These are phyloP conservation scores for Pseudogymnoascus sp. DNA, from an alignment of 2,329 filamentous ascomycete species.

Conservation along the genomic window DNA sequence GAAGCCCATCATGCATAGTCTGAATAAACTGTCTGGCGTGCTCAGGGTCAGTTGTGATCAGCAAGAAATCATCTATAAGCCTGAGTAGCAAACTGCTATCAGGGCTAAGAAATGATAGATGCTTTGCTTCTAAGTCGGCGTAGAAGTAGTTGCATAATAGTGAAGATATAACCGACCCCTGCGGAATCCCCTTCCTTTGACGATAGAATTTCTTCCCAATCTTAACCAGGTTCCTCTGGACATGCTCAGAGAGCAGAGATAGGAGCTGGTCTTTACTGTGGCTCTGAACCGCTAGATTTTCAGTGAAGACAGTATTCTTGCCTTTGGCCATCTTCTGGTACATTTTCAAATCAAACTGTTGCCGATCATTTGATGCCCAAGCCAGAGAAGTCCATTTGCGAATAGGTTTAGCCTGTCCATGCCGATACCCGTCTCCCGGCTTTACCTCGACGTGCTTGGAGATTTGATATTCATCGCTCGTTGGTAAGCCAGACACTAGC, in stretches of 20 bases:
- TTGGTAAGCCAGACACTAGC: conserved; percentile 53
- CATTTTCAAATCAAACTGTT: conserved; percentile 26
- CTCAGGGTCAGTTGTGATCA: conserved; percentile 63
- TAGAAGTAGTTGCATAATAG: conserved; percentile 95
- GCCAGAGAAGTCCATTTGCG: conserved; percentile 27
- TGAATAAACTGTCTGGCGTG: conserved; percentile 68
- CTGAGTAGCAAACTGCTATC: conserved; percentile 63
- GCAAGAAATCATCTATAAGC: conserved; percentile 85
- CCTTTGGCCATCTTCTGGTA: conserved; percentile 26
- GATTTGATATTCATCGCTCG: conserved; percentile 58
- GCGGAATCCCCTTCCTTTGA: conserved; percentile 83
- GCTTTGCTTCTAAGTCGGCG: conserved; percentile 67
- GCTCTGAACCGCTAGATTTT: conserved; percentile 52
- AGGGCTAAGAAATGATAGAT: conserved; percentile 57
- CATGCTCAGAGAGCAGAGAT: conserved; percentile 66
- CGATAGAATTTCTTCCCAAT: conserved; percentile 83
- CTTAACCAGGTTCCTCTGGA: conserved; percentile 78
- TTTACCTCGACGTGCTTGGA: conserved; percentile 68
- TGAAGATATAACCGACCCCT: conserved; percentile 82
- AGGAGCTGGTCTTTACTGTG: conserved; percentile 55
- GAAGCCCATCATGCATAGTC: conserved; percentile 71
- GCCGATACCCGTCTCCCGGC: conserved; percentile 30
- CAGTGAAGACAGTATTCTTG: conserved; percentile 68
- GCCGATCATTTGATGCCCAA: conserved; percentile 21
- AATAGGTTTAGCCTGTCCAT: conserved; percentile 21